phyloP scores from a whole-genome alignment of 2,329 filamentous ascomycete genomes.

The Apiospora marii region DNA sequence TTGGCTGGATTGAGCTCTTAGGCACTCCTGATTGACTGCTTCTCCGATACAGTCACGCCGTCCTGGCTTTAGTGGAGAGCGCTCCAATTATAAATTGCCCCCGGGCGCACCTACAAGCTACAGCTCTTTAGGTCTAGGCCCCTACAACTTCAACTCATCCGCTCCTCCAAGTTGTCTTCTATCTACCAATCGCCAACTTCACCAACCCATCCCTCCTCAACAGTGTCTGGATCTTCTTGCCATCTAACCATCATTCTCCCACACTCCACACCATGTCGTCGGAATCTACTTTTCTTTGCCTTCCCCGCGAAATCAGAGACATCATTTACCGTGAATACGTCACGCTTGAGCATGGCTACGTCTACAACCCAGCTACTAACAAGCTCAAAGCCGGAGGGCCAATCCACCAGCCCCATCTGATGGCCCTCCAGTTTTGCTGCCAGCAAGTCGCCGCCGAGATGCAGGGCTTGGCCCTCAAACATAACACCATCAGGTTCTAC shows the following conservation, averaged over 20 bases:
- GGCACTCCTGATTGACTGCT: background rate
- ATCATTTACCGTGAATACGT: background rate
- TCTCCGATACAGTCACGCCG: constrained; percentile 3
- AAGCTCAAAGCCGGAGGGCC: constrained; percentile 1
- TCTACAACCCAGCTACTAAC: background rate
- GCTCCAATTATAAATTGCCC: background rate
- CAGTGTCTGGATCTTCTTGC: too few relatives aligned
- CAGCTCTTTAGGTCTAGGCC: too few relatives aligned
- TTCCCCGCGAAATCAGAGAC: background rate
- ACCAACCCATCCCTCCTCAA: background rate
- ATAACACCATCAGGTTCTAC: background rate
- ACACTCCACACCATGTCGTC: background rate
- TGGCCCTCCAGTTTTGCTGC: background rate
- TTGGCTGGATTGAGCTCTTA: too few relatives aligned
- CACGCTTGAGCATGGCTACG: background rate
- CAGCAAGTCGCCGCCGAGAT: background rate
- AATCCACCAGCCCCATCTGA: background rate
- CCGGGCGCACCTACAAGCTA: background rate
- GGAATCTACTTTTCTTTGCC: background rate
- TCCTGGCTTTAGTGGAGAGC: background rate
- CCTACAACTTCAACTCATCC: too few relatives aligned
- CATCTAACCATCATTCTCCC: background rate
- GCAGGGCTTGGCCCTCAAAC: background rate
- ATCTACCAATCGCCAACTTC: background rate
- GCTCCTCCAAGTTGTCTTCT: background rate